These are phyloP conservation scores for Mycosphaerella sp. DNA, from an alignment of 2,329 filamentous ascomycete species.

Conservation along the genomic window DNA sequence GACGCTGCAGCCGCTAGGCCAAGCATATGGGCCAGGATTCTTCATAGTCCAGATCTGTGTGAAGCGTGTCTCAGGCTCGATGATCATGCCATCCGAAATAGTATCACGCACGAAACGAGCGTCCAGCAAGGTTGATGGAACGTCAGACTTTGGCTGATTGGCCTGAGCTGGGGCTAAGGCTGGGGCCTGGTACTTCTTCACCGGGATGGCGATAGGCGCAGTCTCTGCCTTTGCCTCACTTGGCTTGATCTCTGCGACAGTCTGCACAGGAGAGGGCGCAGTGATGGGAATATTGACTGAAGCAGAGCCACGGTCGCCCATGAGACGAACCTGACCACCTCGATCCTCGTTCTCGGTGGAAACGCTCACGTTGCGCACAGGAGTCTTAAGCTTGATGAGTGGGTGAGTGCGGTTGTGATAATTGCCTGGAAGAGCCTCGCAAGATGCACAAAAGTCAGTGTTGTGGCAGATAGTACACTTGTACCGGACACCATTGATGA, in stretches of 20 bases:
- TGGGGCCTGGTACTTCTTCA: conserved; percentile 26
- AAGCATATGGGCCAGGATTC: conserved; percentile 71
- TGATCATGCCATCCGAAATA: conserved; percentile 67
- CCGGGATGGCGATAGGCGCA: conserved; percentile 22
- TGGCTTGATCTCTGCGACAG: conserved; percentile 66
- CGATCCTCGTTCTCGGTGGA: conserved; percentile 75
- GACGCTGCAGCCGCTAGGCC: conserved; percentile 86
- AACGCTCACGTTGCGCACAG: conserved; percentile 80
- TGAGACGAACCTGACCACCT: conserved; percentile 59
- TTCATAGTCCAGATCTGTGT: conserved; percentile 86
- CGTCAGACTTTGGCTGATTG: conserved; percentile 15
- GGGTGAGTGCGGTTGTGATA: conserved; percentile 93
- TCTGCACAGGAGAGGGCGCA: conserved; percentile 60
- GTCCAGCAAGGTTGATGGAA: conserved; percentile 43
- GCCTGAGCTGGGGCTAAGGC: conserved; percentile 10
- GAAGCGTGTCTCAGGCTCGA: conserved; percentile 68
- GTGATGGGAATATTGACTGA: conserved; percentile 35
- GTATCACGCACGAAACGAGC: conserved; percentile 72
- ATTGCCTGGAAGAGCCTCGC: conserved; percentile 81
- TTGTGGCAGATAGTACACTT: conserved; percentile 97
- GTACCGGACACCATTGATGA: conserved; percentile 81
- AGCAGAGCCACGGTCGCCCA: conserved; percentile 58
- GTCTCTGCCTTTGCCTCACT: conserved; percentile 28
- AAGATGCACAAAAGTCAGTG: conserved; percentile 88
- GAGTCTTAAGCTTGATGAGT: conserved; percentile 92